Conservation (phyloP, 805 yeast species). For the Ogataea minuta region DNA sequence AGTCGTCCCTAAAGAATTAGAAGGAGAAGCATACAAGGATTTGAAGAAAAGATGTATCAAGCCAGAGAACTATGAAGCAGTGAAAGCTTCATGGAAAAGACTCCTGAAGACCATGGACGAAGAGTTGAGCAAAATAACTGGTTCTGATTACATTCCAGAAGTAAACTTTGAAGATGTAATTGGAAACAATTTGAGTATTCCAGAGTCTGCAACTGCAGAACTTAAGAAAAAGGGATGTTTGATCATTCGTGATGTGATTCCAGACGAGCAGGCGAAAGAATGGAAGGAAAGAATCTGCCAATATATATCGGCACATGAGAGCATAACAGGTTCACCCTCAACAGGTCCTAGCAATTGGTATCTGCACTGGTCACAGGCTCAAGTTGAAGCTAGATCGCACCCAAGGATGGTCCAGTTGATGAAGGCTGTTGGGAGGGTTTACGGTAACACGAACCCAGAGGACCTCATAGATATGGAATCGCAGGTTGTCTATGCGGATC, state of each 20-base stretch:
- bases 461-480: slow-evolving; percentile 31
- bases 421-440: slow-evolving; percentile 16
- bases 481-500: slow-evolving; percentile 41
- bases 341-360: slow-evolving; percentile 32
- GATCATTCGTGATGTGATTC: slow-evolving; percentile 34
- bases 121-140: slow-evolving; percentile 24
- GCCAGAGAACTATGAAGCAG: slow-evolving; percentile 30
- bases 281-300: slow-evolving; percentile 21
- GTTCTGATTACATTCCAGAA: slow-evolving; percentile 27
- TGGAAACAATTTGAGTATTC: slow-evolving; percentile 11
- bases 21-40: slow-evolving; percentile 11
- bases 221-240: slow-evolving; percentile 28
- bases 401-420: slow-evolving; percentile 34
- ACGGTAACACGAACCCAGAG: slow-evolving; percentile 23
- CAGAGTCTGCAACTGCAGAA: slow-evolving; percentile 7
- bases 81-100: slow-evolving; percentile 33
- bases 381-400: slow-evolving; percentile 39
- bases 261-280: slow-evolving; percentile 24
- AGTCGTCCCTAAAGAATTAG: slow-evolving; percentile 9
- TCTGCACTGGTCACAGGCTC: slow-evolving; percentile 41
- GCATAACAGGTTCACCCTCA: slow-evolving; percentile 27
- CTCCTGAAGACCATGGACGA: slow-evolving; percentile 27
- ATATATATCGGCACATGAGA: slow-evolving; percentile 31
- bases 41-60: slow-evolving; percentile 22
- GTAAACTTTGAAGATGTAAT: slow-evolving; percentile 25